Evolutionary conservation across 2,329 filamentous ascomycete species (phyloP).

Genomic region (Fusarium decemcellulare): DNA sequence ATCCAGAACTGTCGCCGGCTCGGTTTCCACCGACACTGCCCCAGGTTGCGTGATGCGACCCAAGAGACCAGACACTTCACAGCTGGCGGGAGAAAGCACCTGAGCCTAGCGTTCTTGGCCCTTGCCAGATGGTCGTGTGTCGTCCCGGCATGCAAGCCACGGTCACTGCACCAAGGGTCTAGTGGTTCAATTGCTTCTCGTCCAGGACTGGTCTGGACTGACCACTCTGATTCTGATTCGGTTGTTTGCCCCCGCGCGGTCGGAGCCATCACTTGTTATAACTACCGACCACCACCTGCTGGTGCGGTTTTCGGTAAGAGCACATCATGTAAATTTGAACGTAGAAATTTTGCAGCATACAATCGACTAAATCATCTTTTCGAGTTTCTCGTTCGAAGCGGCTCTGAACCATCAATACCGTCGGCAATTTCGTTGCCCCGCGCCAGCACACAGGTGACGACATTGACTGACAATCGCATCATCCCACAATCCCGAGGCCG

Average conservation of each 20-base stretch:
- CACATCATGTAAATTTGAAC: slow-evolving; percentile 1
- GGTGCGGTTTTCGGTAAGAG: not conserved
- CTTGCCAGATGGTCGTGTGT: slow-evolving; percentile 4
- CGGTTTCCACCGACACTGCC: slow-evolving; percentile 8
- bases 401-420: not conserved
- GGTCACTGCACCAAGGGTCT: slow-evolving; percentile 13
- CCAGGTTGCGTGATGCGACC: slow-evolving; percentile 11
- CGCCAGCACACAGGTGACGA: slow-evolving; percentile 10
- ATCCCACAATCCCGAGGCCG: not conserved
- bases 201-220: not conserved
- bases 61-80: slow-evolving; percentile 3
- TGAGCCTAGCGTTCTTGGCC: slow-evolving; percentile 25
- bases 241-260: slow-evolving; percentile 3
- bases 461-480: slow-evolving; percentile 10
- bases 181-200: slow-evolving; percentile 13
- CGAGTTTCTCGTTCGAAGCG: not conserved
- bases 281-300: slow-evolving; percentile 9
- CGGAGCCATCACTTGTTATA: slow-evolving; percentile 10
- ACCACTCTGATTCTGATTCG: not conserved
- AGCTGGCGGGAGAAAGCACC: not conserved
- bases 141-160: slow-evolving; percentile 23
- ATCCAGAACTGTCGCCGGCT: slow-evolving; percentile 9
- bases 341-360: not conserved
- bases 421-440: not conserved
- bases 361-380: not conserved